Evolutionary conservation across 2,329 filamentous ascomycete species (phyloP).

Genomic region (Fusarium clavum): DNA sequence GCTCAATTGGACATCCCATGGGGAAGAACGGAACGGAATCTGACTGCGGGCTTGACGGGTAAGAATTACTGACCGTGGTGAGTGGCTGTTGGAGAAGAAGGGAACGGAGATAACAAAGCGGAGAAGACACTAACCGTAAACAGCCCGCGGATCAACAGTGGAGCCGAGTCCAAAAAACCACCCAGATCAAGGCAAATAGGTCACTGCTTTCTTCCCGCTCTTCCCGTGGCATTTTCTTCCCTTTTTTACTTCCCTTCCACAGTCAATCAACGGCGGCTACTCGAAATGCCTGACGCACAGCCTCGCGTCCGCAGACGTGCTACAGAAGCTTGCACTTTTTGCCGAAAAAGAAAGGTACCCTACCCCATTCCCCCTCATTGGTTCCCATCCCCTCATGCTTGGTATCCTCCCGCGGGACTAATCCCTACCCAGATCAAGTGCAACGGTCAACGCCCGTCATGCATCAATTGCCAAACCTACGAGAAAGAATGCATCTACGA

Average conservation of each 20-base stretch:
- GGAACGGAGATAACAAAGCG: neutral
- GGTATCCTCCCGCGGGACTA: conserved; percentile 20
- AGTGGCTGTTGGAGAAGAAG: neutral
- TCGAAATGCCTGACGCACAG: conserved; percentile 18
- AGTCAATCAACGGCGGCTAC: too few relatives aligned
- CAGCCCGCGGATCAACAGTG: conserved; percentile 26
- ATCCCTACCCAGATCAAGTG: conserved; percentile 60
- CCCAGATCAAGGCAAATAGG: neutral
- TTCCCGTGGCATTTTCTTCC: conserved; percentile 10
- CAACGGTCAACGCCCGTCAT: conserved; percentile 45
- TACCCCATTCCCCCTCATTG: neutral
- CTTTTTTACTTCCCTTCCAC: neutral
- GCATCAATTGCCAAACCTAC: conserved; percentile 35
- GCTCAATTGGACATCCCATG: neutral
- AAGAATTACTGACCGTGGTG: neutral
- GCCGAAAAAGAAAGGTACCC: conserved; percentile 46
- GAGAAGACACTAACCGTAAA: conserved; percentile 1
- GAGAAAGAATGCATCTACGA: conserved; percentile 40
- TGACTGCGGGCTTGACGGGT: neutral
- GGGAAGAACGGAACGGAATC: neutral
- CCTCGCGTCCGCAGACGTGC: conserved; percentile 44
- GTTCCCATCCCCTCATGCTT: neutral
- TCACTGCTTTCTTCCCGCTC: conserved; percentile 10
- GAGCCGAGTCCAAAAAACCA: conserved; percentile 1
- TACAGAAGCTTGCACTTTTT: conserved; percentile 49